Conservation (phyloP, 140 eudicot genomes). For the Anethum foeniculum region DNA sequence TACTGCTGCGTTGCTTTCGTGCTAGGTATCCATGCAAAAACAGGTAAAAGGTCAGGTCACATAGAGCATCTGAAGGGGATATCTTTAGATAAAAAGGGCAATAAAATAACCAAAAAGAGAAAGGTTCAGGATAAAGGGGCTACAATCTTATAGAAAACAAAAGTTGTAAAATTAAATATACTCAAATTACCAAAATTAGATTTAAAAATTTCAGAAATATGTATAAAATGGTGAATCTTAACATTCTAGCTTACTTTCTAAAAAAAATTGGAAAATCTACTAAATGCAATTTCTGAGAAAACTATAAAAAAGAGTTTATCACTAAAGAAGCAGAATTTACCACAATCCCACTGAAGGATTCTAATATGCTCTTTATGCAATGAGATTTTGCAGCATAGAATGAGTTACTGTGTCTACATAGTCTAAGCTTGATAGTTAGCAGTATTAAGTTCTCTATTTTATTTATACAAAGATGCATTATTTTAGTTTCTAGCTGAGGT, state of each 20-base stretch:
- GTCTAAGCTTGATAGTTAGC: background rate
- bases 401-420: background rate
- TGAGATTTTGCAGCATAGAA: background rate
- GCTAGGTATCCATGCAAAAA: background rate
- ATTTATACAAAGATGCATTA: background rate
- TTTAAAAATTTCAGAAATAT: background rate
- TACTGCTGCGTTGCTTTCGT: background rate
- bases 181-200: background rate
- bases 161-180: background rate
- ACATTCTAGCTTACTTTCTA: background rate
- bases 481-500: background rate
- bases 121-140: background rate
- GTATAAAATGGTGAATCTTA: background rate
- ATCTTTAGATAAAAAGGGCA: background rate
- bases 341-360: background rate
- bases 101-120: background rate
- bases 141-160: background rate
- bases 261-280: background rate
- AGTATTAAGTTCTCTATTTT: background rate
- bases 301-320: background rate
- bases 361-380: background rate
- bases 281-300: background rate
- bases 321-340: background rate
- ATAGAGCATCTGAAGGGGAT: background rate
- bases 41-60: background rate